phyloP scores from a whole-genome alignment of 805 yeast species.

The Vanderwaltozyma polyspora region DNA sequence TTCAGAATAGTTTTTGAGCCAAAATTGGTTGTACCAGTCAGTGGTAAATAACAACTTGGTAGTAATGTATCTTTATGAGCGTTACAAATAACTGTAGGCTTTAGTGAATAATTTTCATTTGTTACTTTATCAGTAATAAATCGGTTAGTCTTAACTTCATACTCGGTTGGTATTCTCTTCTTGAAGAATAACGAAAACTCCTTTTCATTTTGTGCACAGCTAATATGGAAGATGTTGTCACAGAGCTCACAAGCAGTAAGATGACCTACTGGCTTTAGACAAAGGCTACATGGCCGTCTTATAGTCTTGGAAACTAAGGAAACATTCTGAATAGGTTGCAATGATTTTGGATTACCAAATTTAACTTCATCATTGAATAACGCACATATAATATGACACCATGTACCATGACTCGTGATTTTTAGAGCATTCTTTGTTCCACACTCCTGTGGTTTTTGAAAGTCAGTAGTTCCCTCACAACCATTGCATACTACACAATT shows the following conservation, averaged over 20 bases:
- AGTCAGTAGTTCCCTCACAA: too few species aligned
- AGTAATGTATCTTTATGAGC: conserved; percentile 1
- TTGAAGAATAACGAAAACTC: conserved; percentile 8
- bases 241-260: conserved; percentile 15
- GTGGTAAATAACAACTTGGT: conserved; percentile 1
- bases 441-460: neutral
- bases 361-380: conserved; percentile 37
- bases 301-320: conserved; percentile 25
- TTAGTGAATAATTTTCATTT: neutral
- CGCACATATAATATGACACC: conserved; percentile 76
- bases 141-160: neutral
- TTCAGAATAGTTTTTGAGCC: neutral
- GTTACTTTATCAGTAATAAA: neutral
- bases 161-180: neutral
- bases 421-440: conserved; percentile 53
- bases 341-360: conserved; percentile 30
- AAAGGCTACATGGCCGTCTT: conserved; percentile 33
- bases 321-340: conserved; percentile 41
- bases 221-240: conserved; percentile 11
- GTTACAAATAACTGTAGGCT: conserved; percentile 4
- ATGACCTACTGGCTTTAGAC: conserved; percentile 40
- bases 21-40: neutral
- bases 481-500: too few species aligned
- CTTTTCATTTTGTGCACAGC: conserved; percentile 18
- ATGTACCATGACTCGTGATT: conserved; percentile 51